Conservation (phyloP, 805 yeast genomes). For the Candida germanica region DNA sequence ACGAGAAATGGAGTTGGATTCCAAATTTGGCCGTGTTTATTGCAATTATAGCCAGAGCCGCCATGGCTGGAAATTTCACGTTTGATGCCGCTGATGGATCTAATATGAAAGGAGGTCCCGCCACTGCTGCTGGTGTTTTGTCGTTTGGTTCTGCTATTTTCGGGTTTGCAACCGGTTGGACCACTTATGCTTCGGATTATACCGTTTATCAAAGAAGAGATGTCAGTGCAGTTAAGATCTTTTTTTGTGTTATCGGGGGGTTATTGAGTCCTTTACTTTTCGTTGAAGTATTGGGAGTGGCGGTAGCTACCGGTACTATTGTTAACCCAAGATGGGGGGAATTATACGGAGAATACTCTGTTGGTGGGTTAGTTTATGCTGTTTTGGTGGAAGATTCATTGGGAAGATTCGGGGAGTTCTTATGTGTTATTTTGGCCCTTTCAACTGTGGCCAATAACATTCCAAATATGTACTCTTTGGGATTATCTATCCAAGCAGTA, state of each 20-base stretch:
- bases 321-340: slow-evolving; percentile 31
- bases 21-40: slow-evolving; percentile 74
- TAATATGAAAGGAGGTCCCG: slow-evolving; percentile 46
- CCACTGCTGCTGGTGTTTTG: slow-evolving; percentile 72
- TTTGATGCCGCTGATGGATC: slow-evolving; percentile 20
- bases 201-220: slow-evolving; percentile 79
- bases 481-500: slow-evolving; percentile 79
- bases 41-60: slow-evolving; percentile 74
- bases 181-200: slow-evolving; percentile 89
- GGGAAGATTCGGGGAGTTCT: slow-evolving; percentile 87
- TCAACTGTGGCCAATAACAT: slow-evolving; percentile 89
- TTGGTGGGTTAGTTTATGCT: slow-evolving; percentile 77
- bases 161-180: slow-evolving; percentile 95
- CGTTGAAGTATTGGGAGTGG: slow-evolving; percentile 82
- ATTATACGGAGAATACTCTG: slow-evolving; percentile 24
- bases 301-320: slow-evolving; percentile 67
- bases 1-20: slow-evolving; percentile 86
- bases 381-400: slow-evolving; percentile 75
- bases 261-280: slow-evolving; percentile 66
- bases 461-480: slow-evolving; percentile 91
- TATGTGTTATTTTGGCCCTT: slow-evolving; percentile 80
- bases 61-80: slow-evolving; percentile 61
- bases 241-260: slow-evolving; percentile 62
- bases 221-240: slow-evolving; percentile 57
- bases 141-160: slow-evolving; percentile 80